Evolutionary conservation across 2,329 filamentous ascomycete genomes (phyloP).

Genomic region (Didymella pomorum): DNA sequence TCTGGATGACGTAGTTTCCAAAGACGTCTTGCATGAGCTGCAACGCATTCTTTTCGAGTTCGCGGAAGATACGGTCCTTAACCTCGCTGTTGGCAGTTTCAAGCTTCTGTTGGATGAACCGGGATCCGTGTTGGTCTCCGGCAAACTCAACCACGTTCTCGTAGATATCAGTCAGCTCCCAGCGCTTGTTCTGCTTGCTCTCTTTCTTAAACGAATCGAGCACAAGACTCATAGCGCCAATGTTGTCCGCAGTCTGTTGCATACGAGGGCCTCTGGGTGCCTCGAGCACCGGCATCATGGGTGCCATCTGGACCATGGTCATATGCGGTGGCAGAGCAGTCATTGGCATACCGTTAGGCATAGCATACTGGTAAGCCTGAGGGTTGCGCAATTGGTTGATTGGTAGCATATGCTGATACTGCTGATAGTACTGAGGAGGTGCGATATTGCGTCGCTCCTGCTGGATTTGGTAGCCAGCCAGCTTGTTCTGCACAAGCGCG

Average conservation of each 20-base stretch:
- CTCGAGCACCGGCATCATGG: conserved; percentile 49
- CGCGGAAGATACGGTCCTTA: conserved; percentile 87
- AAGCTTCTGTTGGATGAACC: conserved; percentile 93
- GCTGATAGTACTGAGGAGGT: conserved; percentile 41
- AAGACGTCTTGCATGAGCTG: conserved; percentile 97
- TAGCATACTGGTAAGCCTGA: conserved; percentile 48
- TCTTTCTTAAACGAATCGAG: conserved; percentile 82
- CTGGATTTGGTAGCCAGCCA: conserved; percentile 58
- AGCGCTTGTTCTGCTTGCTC: conserved; percentile 75
- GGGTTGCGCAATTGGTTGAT: conserved; percentile 47
- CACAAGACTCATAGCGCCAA: conserved; percentile 72
- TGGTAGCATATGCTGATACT: conserved; percentile 48
- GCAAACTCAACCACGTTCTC: conserved; percentile 91
- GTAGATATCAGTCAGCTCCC: conserved; percentile 88
- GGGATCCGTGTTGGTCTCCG: conserved; percentile 92
- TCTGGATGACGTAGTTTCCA: conserved; percentile 98
- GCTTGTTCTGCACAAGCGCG: conserved; percentile 58
- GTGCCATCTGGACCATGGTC: conserved; percentile 45
- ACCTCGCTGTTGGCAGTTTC: conserved; percentile 94
- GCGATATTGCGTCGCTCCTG: conserved; percentile 49
- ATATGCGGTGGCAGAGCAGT: conserved; percentile 47
- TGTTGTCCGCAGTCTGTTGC: conserved; percentile 58
- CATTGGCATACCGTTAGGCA: conserved; percentile 49
- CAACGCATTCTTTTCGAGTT: conserved; percentile 83
- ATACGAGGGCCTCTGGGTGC: conserved; percentile 59